A percentile compares a stretch with the other conserved stretches of the same genome.
These are phyloP conservation scores for Leucocoprinus leucothites DNA, from an alignment of 768 basidiomycete species.

Conservation along the genomic window DNA sequence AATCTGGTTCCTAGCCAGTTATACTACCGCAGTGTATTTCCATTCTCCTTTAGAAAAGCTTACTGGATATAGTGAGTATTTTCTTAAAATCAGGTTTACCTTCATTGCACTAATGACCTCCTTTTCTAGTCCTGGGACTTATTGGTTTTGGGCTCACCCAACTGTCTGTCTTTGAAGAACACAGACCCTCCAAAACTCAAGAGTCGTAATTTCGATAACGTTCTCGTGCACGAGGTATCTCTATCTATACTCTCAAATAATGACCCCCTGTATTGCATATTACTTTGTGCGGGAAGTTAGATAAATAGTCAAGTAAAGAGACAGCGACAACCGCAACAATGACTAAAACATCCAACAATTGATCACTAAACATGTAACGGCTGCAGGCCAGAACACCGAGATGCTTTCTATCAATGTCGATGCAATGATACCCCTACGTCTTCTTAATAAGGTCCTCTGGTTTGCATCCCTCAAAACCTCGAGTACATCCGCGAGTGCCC, in stretches of 20 bases:
- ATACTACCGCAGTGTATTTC: conserved; percentile 87
- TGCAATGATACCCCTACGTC: conserved; percentile 28
- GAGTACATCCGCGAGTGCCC: conserved; percentile 20
- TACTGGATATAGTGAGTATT: conserved; percentile 72
- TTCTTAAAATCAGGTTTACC: neutral
- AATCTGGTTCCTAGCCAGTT: conserved; percentile 71
- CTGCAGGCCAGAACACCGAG: conserved; percentile 15
- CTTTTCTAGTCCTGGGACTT: conserved; percentile 4
- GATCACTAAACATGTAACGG: conserved; percentile 11
- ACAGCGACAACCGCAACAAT: neutral
- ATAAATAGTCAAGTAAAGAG: neutral
- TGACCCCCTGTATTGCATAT: no score
- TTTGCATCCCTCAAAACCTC: conserved; percentile 14
- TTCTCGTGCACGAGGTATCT: no score
- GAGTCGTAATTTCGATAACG: neutral
- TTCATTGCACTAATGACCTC: neutral
- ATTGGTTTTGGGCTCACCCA: conserved; percentile 3
- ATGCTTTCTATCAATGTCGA: conserved; percentile 23
- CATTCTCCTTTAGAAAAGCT: conserved; percentile 87
- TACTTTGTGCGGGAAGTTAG: no score
- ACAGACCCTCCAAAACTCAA: neutral
- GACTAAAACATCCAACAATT: conserved; percentile 11
- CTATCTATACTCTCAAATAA: no score
- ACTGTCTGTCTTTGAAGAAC: neutral
- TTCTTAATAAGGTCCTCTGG: conserved; percentile 15